Base-by-base conservation (phyloP, 1,284 basidiomycete genomes). In the Coniferiporia sulphurascens region DNA sequence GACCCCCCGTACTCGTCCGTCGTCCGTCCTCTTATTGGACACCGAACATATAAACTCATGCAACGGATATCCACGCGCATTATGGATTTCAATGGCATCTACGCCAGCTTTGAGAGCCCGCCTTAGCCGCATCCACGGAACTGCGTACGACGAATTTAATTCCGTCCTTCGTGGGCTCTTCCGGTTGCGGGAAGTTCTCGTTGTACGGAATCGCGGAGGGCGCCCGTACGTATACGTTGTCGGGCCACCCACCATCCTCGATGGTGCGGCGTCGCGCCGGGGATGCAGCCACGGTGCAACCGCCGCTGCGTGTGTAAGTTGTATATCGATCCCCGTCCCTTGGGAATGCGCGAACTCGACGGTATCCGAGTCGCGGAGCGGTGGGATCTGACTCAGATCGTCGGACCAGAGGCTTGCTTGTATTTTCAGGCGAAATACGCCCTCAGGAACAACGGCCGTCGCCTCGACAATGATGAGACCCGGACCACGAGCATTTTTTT, bases 1-100 rank as follows among this genome's bases (percentile, higher is more conserved):
- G 74, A 75, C 1, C 84, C 84, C 6, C 85, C 84, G 66, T 84
- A 88, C 51, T 76, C 71, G 69, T 87, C 85, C n/a, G n/a, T n/a
- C n/a, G n/a, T n/a, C n/a, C 12, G 78, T 81, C 32, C 84, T 78
- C 36, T 76, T 72, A 73, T 86, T 86, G 50, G 74, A 65, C 0
- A 66, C 64, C 52, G 71, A 67, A 45, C 75, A 71, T 48, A 76
- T 41, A 67, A 78, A 79, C 63, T 76, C 72, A 64, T 74, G 73
- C 46, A 75, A 49, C 3, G 78, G 66, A 63, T 74, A 77, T 9
- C 77, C 76, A 55, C 76, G 74, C 15, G 74, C 73, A 55, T 65
- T 67, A 60, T 76, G 74, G 19, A 76, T 66, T 66, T 76, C 73
- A 56, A 75, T 70, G 1, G 78, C 80, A 69, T 86, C 83, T 48